Conservation (phyloP, 208 protist genomes). For the Leishmania turanica region DNA sequence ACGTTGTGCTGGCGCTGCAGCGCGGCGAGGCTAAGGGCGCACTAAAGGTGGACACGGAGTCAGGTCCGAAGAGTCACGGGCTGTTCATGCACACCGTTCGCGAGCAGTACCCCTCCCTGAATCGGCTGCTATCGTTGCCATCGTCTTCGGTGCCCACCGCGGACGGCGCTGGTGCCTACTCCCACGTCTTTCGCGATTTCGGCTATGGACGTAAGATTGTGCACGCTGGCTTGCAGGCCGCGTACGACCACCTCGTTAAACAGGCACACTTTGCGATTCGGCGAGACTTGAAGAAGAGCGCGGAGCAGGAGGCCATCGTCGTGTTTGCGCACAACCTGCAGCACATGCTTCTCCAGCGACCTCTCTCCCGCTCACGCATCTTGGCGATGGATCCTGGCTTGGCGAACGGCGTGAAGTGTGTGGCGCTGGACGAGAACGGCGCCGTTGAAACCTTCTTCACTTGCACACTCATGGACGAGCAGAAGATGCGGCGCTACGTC, state of each 20-base stretch:
- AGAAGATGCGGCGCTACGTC: slow-evolving; percentile 65
- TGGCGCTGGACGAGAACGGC: slow-evolving; percentile 74
- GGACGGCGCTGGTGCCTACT: not conserved
- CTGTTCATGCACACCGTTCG: slow-evolving; percentile 44
- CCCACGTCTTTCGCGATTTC: slow-evolving; percentile 9
- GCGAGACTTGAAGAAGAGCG: slow-evolving; percentile 74
- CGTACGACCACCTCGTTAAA: slow-evolving; percentile 56
- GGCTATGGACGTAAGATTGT: slow-evolving; percentile 22
- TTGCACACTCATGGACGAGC: slow-evolving; percentile 66
- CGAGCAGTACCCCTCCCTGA: slow-evolving; percentile 33
- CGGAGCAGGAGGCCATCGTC: slow-evolving; percentile 67
- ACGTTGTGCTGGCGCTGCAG: slow-evolving; percentile 68
- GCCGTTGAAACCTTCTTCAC: slow-evolving; percentile 68
- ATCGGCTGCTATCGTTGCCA: slow-evolving; percentile 17
- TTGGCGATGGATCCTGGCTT: slow-evolving; percentile 89
- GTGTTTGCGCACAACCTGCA: slow-evolving; percentile 85
- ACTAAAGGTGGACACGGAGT: slow-evolving; percentile 54
- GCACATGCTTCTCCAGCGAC: slow-evolving; percentile 82
- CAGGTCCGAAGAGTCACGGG: slow-evolving; percentile 25
- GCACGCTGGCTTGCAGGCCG: slow-evolving; percentile 15
- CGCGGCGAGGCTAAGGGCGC: slow-evolving; percentile 78
- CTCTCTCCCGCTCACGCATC: slow-evolving; percentile 58
- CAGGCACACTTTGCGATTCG: slow-evolving; percentile 46
- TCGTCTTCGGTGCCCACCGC: not conserved
- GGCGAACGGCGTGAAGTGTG: slow-evolving; percentile 84